phyloP scores from a whole-genome alignment of 2,329 filamentous ascomycete species.

The Xylogone sp. region DNA sequence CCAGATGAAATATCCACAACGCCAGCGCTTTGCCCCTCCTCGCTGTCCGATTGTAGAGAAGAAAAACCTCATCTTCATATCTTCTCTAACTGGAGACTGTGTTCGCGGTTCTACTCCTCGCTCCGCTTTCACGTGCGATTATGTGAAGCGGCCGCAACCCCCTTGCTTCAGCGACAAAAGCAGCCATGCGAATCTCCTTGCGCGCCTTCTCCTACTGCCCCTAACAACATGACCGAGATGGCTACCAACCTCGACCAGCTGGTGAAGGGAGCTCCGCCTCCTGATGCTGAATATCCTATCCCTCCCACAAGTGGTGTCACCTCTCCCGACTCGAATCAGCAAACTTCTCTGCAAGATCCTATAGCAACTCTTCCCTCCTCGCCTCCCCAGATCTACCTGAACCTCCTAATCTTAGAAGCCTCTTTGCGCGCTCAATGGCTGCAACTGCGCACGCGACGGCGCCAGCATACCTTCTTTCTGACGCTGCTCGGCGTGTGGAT shows the following conservation, averaged over 20 bases:
- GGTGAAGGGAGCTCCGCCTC: slow-evolving; percentile 81
- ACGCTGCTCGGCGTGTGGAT: slow-evolving; percentile 78
- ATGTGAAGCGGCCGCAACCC: not conserved
- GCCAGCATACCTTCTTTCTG: slow-evolving; percentile 92
- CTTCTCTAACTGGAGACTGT: too few relatives aligned
- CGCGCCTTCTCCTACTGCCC: not conserved
- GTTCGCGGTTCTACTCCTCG: not conserved
- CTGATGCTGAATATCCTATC: slow-evolving; percentile 39
- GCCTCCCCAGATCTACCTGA: slow-evolving; percentile 74
- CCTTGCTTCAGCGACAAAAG: not conserved
- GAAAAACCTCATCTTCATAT: too few relatives aligned
- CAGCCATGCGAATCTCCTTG: not conserved
- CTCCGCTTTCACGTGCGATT: not conserved
- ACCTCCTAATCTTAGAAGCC: slow-evolving; percentile 93
- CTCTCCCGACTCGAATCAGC: slow-evolving; percentile 27
- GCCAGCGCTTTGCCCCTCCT: too few relatives aligned
- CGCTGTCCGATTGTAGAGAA: too few relatives aligned
- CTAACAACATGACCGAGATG: slow-evolving; percentile 13
- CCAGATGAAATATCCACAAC: not conserved
- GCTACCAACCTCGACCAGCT: slow-evolving; percentile 63
- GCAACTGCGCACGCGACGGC: slow-evolving; percentile 78
- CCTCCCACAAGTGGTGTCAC: slow-evolving; percentile 35
- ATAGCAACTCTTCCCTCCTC: slow-evolving; percentile 31
- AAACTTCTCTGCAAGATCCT: slow-evolving; percentile 26
- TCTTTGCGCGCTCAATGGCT: slow-evolving; percentile 92